Evolutionary conservation across 2,329 filamentous ascomycete species (phyloP).

Genomic region (Claviceps purpurea): DNA sequence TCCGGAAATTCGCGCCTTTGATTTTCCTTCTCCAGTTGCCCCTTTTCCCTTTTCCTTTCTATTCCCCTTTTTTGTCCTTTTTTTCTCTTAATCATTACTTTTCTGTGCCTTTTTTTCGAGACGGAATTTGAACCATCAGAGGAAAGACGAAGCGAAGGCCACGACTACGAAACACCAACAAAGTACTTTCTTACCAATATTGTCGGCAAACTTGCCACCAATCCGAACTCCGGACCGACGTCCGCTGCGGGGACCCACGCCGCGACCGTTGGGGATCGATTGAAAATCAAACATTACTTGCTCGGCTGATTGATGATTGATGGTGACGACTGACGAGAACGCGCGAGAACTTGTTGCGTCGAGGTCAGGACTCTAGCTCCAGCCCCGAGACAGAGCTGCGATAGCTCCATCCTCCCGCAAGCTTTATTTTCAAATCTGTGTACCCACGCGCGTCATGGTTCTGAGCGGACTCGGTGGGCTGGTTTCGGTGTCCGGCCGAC

Average conservation of each 20-base stretch:
- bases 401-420: neutral
- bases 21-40: neutral
- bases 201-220: too few species aligned
- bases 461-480: slow-evolving; percentile 14
- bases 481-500: slow-evolving; percentile 18
- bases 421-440: neutral
- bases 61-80: neutral
- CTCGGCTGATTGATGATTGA: too few species aligned
- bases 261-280: too few species aligned
- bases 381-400: neutral
- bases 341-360: too few species aligned
- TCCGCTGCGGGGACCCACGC: too few species aligned
- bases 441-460: slow-evolving; percentile 14
- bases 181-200: too few species aligned
- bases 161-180: too few species aligned
- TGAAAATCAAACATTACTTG: too few species aligned
- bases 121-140: too few species aligned
- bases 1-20: neutral
- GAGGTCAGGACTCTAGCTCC: too few species aligned
- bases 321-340: too few species aligned
- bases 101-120: neutral
- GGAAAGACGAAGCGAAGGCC: neutral
- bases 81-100: neutral
- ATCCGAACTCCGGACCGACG: too few species aligned
- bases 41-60: neutral